Conservation (phyloP, 2,329 filamentous ascomycete species). For the Dactylonectria estremocensis region DNA sequence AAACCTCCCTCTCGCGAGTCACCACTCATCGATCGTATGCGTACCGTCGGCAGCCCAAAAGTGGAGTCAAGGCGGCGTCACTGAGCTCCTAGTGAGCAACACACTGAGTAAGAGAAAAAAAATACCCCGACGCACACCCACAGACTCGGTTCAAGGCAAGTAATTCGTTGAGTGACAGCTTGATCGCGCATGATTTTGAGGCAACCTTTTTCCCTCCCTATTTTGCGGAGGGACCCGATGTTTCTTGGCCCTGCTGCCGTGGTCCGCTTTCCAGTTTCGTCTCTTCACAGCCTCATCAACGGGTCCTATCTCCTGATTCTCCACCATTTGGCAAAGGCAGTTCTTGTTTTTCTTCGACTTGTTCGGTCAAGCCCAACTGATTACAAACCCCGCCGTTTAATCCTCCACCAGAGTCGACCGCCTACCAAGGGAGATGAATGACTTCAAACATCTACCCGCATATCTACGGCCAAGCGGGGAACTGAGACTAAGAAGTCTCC, state of each 20-base stretch:
- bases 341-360: neutral
- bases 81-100: too few relatives aligned
- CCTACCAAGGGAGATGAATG: neutral
- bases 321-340: neutral
- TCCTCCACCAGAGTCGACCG: neutral
- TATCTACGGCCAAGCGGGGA: neutral
- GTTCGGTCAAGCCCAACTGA: neutral
- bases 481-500: constrained; percentile 7
- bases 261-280: constrained; percentile 1
- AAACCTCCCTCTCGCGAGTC: neutral
- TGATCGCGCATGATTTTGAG: neutral
- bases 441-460: neutral
- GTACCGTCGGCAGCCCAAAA: constrained; percentile 1
- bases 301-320: constrained; percentile 13
- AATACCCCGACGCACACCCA: constrained; percentile 3
- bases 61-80: neutral
- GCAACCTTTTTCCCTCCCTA: neutral
- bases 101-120: neutral
- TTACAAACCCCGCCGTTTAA: neutral
- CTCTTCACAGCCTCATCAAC: constrained; percentile 7
- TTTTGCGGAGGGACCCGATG: neutral
- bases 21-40: neutral
- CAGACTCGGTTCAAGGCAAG: neutral
- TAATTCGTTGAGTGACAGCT: neutral
- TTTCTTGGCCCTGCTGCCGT: neutral